phyloP scores from a whole-genome alignment of 257 asterid species.

The Apocynum venetum region DNA sequence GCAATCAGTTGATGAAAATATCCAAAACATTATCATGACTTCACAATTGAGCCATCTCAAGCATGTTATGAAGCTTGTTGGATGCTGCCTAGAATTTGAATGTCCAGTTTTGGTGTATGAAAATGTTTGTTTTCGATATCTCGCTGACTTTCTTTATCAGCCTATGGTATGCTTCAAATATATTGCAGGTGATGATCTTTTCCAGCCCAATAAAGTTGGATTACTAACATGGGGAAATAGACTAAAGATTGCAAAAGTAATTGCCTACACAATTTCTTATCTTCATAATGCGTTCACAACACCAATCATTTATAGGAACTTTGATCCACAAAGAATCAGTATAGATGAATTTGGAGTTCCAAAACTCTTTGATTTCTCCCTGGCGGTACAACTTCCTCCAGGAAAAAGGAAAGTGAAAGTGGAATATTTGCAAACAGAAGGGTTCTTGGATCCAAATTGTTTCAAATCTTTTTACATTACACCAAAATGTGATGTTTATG shows the following conservation, averaged over 20 bases:
- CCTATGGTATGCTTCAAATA: background rate
- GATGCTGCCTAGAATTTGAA: conserved; percentile 14
- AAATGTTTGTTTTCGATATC: too few species aligned
- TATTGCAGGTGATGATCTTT: background rate
- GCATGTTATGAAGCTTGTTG: conserved; percentile 14
- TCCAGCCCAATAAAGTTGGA: background rate
- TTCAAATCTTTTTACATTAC: background rate
- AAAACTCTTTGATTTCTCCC: conserved; percentile 2
- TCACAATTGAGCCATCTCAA: conserved; percentile 20
- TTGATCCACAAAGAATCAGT: background rate
- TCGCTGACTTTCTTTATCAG: too few species aligned
- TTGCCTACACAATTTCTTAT: conserved; percentile 3
- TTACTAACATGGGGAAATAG: conserved; percentile 8
- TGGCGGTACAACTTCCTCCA: conserved; percentile 15
- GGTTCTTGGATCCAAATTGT: conserved; percentile 4
- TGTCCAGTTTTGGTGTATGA: conserved; percentile 12
- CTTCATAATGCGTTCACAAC: conserved; percentile 19
- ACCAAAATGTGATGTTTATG: conserved; percentile 14
- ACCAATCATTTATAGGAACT: background rate
- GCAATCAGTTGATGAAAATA: background rate
- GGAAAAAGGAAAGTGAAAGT: background rate
- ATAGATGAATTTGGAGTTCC: conserved; percentile 12
- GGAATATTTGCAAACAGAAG: background rate
- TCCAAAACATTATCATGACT: conserved; percentile 13
- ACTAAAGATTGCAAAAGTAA: background rate